Evolutionary conservation across 768 basidiomycete species (phyloP), one percentile per base, ranked within the genome.

Genomic region (Mycena rosella): DNA sequence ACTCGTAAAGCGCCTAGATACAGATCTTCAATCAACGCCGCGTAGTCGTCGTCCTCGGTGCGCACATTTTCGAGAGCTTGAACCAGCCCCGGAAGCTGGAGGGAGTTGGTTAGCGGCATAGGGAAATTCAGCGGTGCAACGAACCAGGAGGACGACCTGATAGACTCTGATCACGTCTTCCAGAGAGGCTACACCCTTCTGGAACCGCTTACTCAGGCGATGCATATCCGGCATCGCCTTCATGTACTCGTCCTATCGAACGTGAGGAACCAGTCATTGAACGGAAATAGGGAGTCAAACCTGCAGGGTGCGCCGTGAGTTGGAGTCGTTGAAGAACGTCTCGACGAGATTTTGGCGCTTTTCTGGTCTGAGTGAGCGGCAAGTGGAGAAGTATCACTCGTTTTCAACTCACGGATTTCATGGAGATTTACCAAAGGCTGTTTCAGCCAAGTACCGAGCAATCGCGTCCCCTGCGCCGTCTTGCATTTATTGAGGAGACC

Each of bases 101-200:
- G 7, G 49, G 54, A 38, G 53, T 54, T n/a, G n/a, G n/a, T n/a
- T 36, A 27, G 18, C 27, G 51, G 47, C 13, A 48, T 18, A 26
- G 64, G 48, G 17, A 45, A 47, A 55, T n/a, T 24, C 3, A 36
- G 52, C 38, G 13, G 60, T 3, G 24, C 10, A 62, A 76, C 52
- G 61, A 13, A 95, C 95, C 83, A 94, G 94, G 27, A 93, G 78
- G 1, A 96, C 89, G 1, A 96, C 96, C 77, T 99, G 97, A 76
- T 98, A 98, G 0, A 97, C 92, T 2, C 97, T 89, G 13, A 99
- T 96, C 9, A 99, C 96, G 73, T 99, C 96, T 73, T 99, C 96
- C 7, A 99, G 86, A 0, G 89, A 89, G 0, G 96, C 96, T 6
- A 88, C 85, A 0, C 89, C 86, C 69, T 92, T 93, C 77, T 95